Percentiles rank a stretch among this genome's conserved stretches.
phyloP scores from a whole-genome alignment of 192 early-diverging fungal genomes.

The Coemansia brasiliensis region DNA sequence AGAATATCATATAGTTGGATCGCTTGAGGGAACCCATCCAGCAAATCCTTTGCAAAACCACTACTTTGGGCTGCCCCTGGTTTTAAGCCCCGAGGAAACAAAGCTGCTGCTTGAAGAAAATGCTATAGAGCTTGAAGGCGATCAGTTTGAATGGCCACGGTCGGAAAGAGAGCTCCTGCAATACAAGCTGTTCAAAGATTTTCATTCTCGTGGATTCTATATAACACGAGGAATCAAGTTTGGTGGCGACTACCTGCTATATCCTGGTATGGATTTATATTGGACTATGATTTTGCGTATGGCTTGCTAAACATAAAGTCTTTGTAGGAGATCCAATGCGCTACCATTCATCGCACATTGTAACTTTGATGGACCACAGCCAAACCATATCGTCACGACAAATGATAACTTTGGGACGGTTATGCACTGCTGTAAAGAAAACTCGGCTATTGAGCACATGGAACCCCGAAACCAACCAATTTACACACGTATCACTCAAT shows the following conservation, averaged over 20 bases:
- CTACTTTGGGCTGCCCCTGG: conserved; percentile 71
- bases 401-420: conserved; percentile 59
- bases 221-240: conserved; percentile 77
- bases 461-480: conserved; percentile 9
- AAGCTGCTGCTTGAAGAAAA: conserved; percentile 49
- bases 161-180: conserved; percentile 32
- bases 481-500: conserved; percentile 35
- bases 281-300: neutral
- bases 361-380: conserved; percentile 43
- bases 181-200: conserved; percentile 59
- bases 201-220: conserved; percentile 67
- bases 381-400: conserved; percentile 53
- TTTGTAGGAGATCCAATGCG: conserved; percentile 64
- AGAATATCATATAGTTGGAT: conserved; percentile 63
- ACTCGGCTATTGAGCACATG: conserved; percentile 60
- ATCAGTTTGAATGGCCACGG: conserved; percentile 45
- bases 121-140: conserved; percentile 19
- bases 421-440: conserved; percentile 78
- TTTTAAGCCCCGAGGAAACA: conserved; percentile 74
- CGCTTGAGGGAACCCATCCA: conserved; percentile 68
- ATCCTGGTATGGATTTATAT: conserved; percentile 45
- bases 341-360: conserved; percentile 69
- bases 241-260: conserved; percentile 84
- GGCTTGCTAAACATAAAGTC: neutral
- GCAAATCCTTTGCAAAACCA: conserved; percentile 73